Base-by-base conservation (phyloP, 495 filamentous ascomycete species). In the Niebla homalea region DNA sequence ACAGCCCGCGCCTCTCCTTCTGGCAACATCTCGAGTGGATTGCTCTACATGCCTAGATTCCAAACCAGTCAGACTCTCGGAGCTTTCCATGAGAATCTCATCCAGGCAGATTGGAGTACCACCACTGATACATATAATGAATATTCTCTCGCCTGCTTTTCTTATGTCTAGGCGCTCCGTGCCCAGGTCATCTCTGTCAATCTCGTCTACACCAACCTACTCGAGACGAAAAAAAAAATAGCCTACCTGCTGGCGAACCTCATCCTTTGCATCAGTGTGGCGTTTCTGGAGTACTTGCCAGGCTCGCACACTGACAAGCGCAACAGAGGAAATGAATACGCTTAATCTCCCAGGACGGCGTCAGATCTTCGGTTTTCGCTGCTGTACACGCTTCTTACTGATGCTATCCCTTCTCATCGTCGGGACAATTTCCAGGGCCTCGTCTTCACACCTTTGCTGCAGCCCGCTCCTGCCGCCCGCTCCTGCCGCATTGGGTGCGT, bases 141-240 rank as follows among this genome's bases (percentile, higher is more conserved):
- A n/a, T 11, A 60, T 32, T 60, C 64, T 44, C 53, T 66, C 16
- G 62, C 53, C 42, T 64, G 62, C 48, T 64, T 64, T 51, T 53
- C 62, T 36, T 63, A 63, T 46, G 21, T 63, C 19, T 56, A 62
- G 23, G 52, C 53, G 43, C 48, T 65, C 16, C 71, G 74, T 44
- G 79, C 87, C 57, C 80, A 77, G 61, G 70, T 79, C 43, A 77
- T 89, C 26, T 22, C 63, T 52, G 84, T 77, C 19, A 86, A 87
- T 64, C 82, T 85, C 36, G 84, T 85, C 43, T 75, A 80, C 49
- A 87, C 86, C 56, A 69, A 76, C 54, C 66, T 67, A 18, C 62
- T 65, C 49, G 74, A 57, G 73, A 83, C 72, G 64, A 72, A 53
- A 53, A 32, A n/a, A 32, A 2, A 76, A 63, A 83, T 87, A 81